Base-by-base conservation (phyloP, 768 basidiomycete species). In the Guyanaporus albipodus region DNA sequence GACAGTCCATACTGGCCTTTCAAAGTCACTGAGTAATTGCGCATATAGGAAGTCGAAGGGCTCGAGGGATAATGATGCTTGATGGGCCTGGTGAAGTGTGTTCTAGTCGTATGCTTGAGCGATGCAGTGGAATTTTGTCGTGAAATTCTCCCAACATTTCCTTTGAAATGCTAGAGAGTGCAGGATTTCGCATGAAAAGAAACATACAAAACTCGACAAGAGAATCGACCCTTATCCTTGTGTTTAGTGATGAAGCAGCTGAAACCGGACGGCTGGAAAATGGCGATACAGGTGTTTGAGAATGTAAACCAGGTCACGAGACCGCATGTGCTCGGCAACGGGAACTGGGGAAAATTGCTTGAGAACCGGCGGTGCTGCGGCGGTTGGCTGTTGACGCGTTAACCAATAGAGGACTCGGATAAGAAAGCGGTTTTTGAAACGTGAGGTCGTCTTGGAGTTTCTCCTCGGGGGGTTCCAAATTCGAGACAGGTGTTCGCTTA, bases 221-320 rank as follows among this genome's bases (percentile, higher is more conserved):
- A 48, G 9, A 48, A 27, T 39, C 43, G 49, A 12, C 35, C 41
- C 15, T 22, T 45, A 24, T 27, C 52, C 56, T 46, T 59, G 45
- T 44, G 45, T 18, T 62, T 64, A 6, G 73, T 38, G 73, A 74
- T 21, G 69, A 46, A 23, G 61, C 47, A 34, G 66, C 59, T 42
- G 77, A 77, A 28, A 57, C 60, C 15, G 76, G 73, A 34, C 71
- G 68, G 35, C 75, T 75, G 40, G 56, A 66, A 53, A 76, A 79
- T 2, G 77, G 76, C 22, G 74, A 77, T 10, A 67, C 71, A 21
- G 76, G 69, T n/a, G 37, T 22, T 18, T 48, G 62, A 46, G 61
- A 49, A 29, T 46, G 50, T 18, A 19, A 8, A 17, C 29, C 45
- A 40, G 63, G 35, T 67, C 71, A 49, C 70, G 68, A 48, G 72